phyloP scores from a whole-genome alignment of 257 asterid species.

The Solanum pimpinellifolium region DNA sequence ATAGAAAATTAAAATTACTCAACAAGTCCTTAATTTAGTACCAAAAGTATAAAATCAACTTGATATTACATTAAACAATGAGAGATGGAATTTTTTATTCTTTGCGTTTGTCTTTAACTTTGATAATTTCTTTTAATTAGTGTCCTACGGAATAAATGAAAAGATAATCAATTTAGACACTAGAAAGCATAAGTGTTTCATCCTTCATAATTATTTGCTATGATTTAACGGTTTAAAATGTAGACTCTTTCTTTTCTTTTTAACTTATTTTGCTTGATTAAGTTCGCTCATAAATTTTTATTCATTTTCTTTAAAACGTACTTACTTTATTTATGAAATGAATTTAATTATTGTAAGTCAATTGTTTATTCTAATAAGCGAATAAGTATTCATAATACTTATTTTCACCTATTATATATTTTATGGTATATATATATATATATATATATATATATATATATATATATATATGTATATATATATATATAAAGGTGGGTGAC shows the following conservation, averaged over 20 bases:
- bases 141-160: not conserved
- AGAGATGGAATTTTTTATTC: not conserved
- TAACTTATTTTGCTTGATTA: not conserved
- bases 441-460: too few relatives aligned
- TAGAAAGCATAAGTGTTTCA: not conserved
- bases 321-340: too few relatives aligned
- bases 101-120: not conserved
- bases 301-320: too few relatives aligned
- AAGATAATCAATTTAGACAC: too few relatives aligned
- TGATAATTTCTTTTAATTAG: too few relatives aligned
- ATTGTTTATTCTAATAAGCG: not conserved
- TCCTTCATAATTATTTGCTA: not conserved
- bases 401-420: not conserved
- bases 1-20: not conserved
- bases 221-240: not conserved
- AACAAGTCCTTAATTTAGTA: not conserved
- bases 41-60: not conserved
- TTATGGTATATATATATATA: too few relatives aligned
- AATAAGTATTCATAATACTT: too few relatives aligned
- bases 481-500: too few relatives aligned
- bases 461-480: too few relatives aligned
- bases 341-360: not conserved
- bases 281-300: not conserved
- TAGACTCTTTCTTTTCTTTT: not conserved
- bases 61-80: not conserved